phyloP scores from a whole-genome alignment of 192 early-diverging fungal genomes.

The Coemansia sp. region DNA sequence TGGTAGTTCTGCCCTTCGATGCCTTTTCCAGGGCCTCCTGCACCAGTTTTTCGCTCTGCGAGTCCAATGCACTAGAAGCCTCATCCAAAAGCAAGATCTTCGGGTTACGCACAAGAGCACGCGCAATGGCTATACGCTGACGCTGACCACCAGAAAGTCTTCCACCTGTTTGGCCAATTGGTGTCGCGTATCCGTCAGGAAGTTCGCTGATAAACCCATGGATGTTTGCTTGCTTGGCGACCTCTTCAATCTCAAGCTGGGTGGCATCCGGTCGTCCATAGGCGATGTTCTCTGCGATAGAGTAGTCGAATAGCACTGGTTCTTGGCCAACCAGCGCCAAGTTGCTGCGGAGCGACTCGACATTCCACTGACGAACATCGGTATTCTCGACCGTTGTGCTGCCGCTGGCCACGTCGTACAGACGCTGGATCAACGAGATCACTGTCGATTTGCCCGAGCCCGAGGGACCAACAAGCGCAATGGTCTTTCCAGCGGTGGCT shows the following conservation, averaged over 20 bases:
- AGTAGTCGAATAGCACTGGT: slow-evolving; percentile 86
- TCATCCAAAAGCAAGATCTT: slow-evolving; percentile 80
- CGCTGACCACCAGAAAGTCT: slow-evolving; percentile 69
- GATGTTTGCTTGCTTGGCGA: slow-evolving; percentile 64
- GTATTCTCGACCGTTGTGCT: slow-evolving; percentile 62
- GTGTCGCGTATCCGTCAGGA: slow-evolving; percentile 66
- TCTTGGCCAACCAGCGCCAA: slow-evolving; percentile 93
- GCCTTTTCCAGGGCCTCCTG: slow-evolving; percentile 76
- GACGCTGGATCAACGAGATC: slow-evolving; percentile 69
- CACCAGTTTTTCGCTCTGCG: slow-evolving; percentile 77
- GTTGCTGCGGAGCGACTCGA: slow-evolving; percentile 68
- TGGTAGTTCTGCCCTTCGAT: slow-evolving; percentile 72
- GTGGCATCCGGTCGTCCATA: slow-evolving; percentile 65
- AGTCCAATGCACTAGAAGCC: slow-evolving; percentile 83
- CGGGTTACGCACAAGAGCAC: slow-evolving; percentile 68
- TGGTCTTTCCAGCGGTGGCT: slow-evolving; percentile 65
- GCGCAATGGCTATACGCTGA: slow-evolving; percentile 73
- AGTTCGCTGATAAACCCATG: slow-evolving; percentile 59
- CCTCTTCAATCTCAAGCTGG: slow-evolving; percentile 62
- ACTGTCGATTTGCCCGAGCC: slow-evolving; percentile 84
- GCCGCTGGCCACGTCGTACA: slow-evolving; percentile 75
- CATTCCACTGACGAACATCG: slow-evolving; percentile 63
- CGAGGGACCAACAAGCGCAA: slow-evolving; percentile 85
- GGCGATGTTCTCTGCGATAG: slow-evolving; percentile 86
- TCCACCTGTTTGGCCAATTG: slow-evolving; percentile 67